phyloP scores from a whole-genome alignment of 2,329 filamentous ascomycete genomes.

The Nemania sp. region DNA sequence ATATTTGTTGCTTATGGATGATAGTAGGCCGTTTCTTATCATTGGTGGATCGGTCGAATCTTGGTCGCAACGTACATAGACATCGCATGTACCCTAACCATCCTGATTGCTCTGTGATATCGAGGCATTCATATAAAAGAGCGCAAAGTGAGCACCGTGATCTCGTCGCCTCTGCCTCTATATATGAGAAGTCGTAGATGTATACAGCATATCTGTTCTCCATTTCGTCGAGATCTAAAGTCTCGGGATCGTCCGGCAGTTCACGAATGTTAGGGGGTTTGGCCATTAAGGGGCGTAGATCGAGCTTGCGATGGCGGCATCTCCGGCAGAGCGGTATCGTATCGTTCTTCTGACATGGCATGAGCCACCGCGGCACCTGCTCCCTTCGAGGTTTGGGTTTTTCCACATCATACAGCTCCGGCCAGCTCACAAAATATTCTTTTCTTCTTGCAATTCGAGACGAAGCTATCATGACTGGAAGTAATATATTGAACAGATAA shows the following conservation, averaged over 20 bases:
- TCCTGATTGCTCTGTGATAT: not conserved
- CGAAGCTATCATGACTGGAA: not conserved
- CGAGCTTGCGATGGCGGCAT: constrained; percentile 7
- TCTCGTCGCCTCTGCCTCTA: not conserved
- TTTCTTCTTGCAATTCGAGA: not conserved
- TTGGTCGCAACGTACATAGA: constrained; percentile 9
- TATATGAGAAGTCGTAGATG: constrained; percentile 5
- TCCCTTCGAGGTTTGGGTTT: not conserved
- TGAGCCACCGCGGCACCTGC: not conserved
- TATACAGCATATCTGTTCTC: constrained; percentile 6
- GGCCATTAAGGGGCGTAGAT: constrained; percentile 1
- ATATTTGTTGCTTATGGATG: constrained; percentile 11
- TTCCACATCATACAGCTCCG: not conserved
- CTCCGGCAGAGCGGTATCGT: not conserved
- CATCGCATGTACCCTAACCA: constrained; percentile 11
- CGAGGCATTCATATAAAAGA: not conserved
- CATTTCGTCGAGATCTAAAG: not conserved
- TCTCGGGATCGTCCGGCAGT: not conserved
- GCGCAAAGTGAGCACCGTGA: constrained; percentile 8
- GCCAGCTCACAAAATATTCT: not conserved
- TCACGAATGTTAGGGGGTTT: not conserved
- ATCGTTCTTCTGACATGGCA: not conserved
- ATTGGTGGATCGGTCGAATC: constrained; percentile 4
- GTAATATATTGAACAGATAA: not conserved
- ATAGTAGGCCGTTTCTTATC: not conserved